These are phyloP conservation scores for Metarhizium anisopliae DNA, from an alignment of 2,329 filamentous ascomycete genomes.

Conservation along the genomic window DNA sequence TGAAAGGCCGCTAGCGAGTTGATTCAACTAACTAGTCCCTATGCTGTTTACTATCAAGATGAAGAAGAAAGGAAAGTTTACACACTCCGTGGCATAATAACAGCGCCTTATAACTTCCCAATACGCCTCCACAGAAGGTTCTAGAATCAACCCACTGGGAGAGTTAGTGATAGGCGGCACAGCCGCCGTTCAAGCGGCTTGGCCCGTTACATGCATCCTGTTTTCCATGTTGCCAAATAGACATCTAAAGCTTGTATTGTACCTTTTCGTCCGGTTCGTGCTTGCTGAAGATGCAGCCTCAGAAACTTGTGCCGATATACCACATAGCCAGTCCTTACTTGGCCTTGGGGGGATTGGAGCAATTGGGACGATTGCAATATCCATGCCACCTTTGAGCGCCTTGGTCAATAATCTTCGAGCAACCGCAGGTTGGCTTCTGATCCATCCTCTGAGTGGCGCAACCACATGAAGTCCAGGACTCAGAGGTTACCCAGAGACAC, in stretches of 20 bases:
- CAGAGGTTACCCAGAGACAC: constrained; percentile 24
- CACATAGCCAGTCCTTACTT: background rate
- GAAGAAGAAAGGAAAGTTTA: too few relatives aligned
- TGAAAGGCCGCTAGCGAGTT: too few relatives aligned
- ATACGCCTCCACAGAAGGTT: too few relatives aligned
- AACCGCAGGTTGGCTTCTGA: constrained; percentile 21
- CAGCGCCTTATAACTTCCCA: too few relatives aligned
- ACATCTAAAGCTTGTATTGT: constrained; percentile 15
- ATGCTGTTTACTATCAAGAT: too few relatives aligned
- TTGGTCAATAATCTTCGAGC: constrained; percentile 18
- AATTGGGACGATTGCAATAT: constrained; percentile 20
- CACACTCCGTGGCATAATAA: too few relatives aligned
- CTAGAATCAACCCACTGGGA: too few relatives aligned
- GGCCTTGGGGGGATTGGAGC: constrained; percentile 19
- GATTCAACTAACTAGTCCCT: too few relatives aligned
- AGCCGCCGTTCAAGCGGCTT: too few relatives aligned
- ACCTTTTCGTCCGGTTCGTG: constrained; percentile 7
- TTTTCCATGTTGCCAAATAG: constrained; percentile 8
- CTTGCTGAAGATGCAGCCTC: background rate
- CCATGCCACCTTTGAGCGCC: constrained; percentile 22
- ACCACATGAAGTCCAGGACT: constrained; percentile 23
- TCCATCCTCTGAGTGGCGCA: constrained; percentile 16
- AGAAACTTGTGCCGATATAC: background rate
- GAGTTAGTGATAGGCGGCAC: too few relatives aligned
- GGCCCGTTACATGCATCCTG: too few relatives aligned